Percentiles rank a stretch among this genome's conserved stretches.
phyloP scores from a whole-genome alignment of 2,329 filamentous ascomycete species.

The Penicillium crustosum region DNA sequence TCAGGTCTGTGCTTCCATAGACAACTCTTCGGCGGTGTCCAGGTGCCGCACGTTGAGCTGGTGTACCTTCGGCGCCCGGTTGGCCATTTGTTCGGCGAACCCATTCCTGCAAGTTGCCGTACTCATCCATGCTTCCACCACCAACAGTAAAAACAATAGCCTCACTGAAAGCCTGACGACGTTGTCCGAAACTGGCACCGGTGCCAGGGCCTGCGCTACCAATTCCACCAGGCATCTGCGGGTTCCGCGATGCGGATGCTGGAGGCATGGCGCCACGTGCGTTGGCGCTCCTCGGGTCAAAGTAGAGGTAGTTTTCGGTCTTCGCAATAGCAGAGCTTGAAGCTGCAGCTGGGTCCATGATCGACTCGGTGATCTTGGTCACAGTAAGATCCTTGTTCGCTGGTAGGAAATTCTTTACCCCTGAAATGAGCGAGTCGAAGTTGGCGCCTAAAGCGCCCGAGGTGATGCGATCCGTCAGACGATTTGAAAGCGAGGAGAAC shows the following conservation, averaged over 20 bases:
- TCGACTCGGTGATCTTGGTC: slow-evolving; percentile 95
- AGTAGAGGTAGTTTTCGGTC: slow-evolving; percentile 95
- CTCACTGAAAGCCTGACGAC: slow-evolving; percentile 84
- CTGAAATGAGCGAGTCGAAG: slow-evolving; percentile 89
- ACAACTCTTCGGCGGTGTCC: slow-evolving; percentile 76
- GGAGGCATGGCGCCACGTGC: slow-evolving; percentile 89
- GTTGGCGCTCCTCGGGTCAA: slow-evolving; percentile 90
- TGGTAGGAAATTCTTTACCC: slow-evolving; percentile 97
- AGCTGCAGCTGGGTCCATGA: slow-evolving; percentile 93
- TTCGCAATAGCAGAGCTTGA: slow-evolving; percentile 91
- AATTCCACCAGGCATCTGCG: slow-evolving; percentile 46
- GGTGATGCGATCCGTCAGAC: slow-evolving; percentile 90
- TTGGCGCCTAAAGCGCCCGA: slow-evolving; percentile 84
- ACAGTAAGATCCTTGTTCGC: slow-evolving; percentile 92
- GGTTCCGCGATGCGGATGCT: slow-evolving; percentile 57
- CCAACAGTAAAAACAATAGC: slow-evolving; percentile 93
- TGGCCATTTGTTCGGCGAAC: slow-evolving; percentile 67
- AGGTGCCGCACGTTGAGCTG: slow-evolving; percentile 27
- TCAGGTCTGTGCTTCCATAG: slow-evolving; percentile 83
- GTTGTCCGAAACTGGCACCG: slow-evolving; percentile 83
- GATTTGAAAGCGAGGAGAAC: slow-evolving; percentile 86
- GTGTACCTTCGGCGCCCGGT: slow-evolving; percentile 52
- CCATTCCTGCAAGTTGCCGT: slow-evolving; percentile 97
- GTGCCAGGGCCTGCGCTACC: slow-evolving; percentile 60
- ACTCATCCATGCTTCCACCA: slow-evolving; percentile 98